A percentile compares a stretch with the other conserved stretches of the same genome.
phyloP scores from a whole-genome alignment of 1,284 basidiomycete genomes.

The Gastroboletus turbinatus region DNA sequence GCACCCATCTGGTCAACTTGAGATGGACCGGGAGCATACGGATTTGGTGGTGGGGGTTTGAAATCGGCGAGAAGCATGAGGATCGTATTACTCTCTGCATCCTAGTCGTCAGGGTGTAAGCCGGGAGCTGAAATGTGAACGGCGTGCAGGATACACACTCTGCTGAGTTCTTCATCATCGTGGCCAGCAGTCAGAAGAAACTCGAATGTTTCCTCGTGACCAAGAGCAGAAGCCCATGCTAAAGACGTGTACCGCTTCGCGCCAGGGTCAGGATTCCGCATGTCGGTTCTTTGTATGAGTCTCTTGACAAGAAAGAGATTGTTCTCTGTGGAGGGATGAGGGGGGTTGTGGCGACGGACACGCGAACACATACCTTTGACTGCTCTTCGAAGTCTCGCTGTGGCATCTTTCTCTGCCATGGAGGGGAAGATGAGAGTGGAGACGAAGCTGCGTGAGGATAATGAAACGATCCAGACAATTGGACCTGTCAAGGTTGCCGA shows the following conservation, averaged over 20 bases:
- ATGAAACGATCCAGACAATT: slow-evolving; percentile 31
- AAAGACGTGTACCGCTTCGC: slow-evolving; percentile 78
- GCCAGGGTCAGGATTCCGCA: slow-evolving; percentile 83
- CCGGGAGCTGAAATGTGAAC: slow-evolving; percentile 3
- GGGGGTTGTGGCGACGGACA: slow-evolving; percentile 5
- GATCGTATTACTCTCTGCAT: slow-evolving; percentile 87
- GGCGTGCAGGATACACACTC: slow-evolving; percentile 52
- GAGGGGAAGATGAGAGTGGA: slow-evolving; percentile 19
- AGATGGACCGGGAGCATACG: slow-evolving; percentile 46
- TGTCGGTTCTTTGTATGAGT: slow-evolving; percentile 76
- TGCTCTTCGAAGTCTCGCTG: slow-evolving; percentile 71
- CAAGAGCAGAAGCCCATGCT: slow-evolving; percentile 84
- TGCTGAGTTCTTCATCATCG: slow-evolving; percentile 87
- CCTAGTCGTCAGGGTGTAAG: slow-evolving; percentile 46
- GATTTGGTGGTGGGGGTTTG: slow-evolving; percentile 50
- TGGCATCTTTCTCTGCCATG: slow-evolving; percentile 82
- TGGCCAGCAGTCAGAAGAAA: slow-evolving; percentile 82
- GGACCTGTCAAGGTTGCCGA: slow-evolving; percentile 12
- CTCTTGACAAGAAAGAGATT: slow-evolving; percentile 87
- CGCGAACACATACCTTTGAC: slow-evolving; percentile 60
- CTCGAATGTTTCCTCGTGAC: slow-evolving; percentile 87
- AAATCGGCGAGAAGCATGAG: slow-evolving; percentile 84
- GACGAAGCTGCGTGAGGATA: slow-evolving; percentile 25
- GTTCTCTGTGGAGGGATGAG: slow-evolving; percentile 62
- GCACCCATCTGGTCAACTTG: slow-evolving; percentile 66